Evolutionary conservation across 2,329 filamentous ascomycete species (phyloP), one percentile per base, ranked within the genome.

Genomic region (Teratosphaeriaceae sp.): DNA sequence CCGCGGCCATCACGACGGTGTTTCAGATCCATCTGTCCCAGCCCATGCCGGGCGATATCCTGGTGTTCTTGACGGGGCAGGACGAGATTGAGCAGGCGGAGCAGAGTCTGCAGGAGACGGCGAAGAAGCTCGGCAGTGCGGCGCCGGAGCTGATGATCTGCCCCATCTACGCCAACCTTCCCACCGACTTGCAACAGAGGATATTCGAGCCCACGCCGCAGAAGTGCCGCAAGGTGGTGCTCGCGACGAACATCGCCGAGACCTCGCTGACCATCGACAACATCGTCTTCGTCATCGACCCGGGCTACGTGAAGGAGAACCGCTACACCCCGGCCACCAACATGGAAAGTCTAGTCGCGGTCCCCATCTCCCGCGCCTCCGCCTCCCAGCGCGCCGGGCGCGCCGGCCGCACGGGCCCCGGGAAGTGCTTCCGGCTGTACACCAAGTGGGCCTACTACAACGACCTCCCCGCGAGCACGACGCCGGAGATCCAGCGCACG

Each of bases 161-260:
- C 59, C 92, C 92, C 2, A 94, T 98, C 43, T 98, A 98, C 60
- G 86, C 88, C 57, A 95, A 94, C 57, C 68, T 98, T 29, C 89
- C 89, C 0, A 88, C 88, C 0, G 89, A 97, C 45, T 69, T 94
- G 1, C 92, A 98, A 61, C 79, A 84, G 37, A 90, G 90, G 61
- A 95, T 97, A 52, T 98, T 98, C 57, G 88, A 95, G 56, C 88
- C 89, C 0, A 94, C 90, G 0, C 90, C 92, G 0, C 79, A 84
- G 0, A 83, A 83, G 15, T 83, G 85, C 0, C 78, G 92, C 21
- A 98, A 97, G 61, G 88, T 97, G 0, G 88, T 98, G 0, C 69
- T 97, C 27, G 88, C 90, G 0, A 97, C 92, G 2, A 98, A 98
- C 60, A 97, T 98, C 63, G 92, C 92, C 2, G 92, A 98, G 64